Base-by-base conservation (phyloP, 202 grass and related monocot species). In the Saccharum hybrid region DNA sequence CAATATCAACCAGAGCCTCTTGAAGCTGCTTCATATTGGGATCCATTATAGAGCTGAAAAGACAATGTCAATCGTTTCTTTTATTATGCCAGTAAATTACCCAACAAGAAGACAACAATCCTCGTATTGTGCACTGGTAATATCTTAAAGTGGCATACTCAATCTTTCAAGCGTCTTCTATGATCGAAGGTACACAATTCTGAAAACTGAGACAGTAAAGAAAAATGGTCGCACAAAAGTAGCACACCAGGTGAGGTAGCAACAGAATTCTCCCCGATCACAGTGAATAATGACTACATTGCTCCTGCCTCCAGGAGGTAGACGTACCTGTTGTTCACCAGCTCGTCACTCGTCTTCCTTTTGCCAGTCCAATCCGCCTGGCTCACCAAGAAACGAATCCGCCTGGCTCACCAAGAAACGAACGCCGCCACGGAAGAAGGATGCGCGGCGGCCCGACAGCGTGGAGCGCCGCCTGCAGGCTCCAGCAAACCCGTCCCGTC, bases 1-100 rank as follows among this genome's bases (percentile, higher is more conserved):
- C 91, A 68, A 92, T 74, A 74, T 94, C 94, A 83, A 86, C 51
- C 40, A 92, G 43, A 85, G 78, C 36, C 43, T 90, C 82, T 43
- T 90, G 87, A 26, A 97, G 82, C 66, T 86, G 74, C 72, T 92
- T 66, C 88, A 93, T 93, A 46, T 79, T 76, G 26, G 77, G 71
- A 83, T 94, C 91, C 94, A 92, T 92, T 86, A 39, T 21, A 72
- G 60, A 63, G 16, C 72, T 88, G 34, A 70, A 86, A 74, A 74
- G 72, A 63, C 23, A 88, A 88, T 63, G 19, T 13, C 11, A 30
- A 28, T 63, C 7, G 0, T 30, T 6, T 0, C 6, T 30, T 63
- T 30, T 14, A 63, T 30, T 6, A 63, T 63, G 60, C 4, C 23
- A 30, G 60, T 63, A 63, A 30, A 30, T 63, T 30, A 0, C 60